Percentiles rank a stretch among this genome's conserved stretches.
phyloP scores from a whole-genome alignment of 2,329 filamentous ascomycete species.

The Capronia americana region DNA sequence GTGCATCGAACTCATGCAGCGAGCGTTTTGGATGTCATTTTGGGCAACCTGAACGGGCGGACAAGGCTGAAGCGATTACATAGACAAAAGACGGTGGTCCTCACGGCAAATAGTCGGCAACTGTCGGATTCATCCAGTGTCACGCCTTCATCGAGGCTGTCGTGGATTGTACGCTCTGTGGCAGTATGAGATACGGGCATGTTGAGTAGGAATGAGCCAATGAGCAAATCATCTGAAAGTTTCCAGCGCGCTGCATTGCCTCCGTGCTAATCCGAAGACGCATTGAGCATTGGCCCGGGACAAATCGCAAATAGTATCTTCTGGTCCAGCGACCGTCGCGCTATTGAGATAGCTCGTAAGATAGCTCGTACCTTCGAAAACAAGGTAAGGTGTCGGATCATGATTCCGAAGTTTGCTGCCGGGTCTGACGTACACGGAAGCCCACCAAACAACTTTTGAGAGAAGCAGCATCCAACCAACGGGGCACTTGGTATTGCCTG shows the following conservation, averaged over 20 bases:
- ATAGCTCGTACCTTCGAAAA: not conserved
- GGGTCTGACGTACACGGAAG: not conserved
- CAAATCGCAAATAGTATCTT: not conserved
- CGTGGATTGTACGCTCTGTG: not conserved
- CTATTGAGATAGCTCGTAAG: too few species aligned
- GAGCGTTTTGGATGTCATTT: slow-evolving; percentile 14
- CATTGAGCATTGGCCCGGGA: not conserved
- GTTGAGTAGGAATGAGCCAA: not conserved
- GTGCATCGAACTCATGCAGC: slow-evolving; percentile 3
- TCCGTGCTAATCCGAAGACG: not conserved
- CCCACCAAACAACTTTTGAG: not conserved
- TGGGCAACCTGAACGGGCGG: not conserved
- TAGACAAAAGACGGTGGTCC: slow-evolving; percentile 14
- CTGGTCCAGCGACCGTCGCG: too few species aligned
- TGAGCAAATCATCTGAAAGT: not conserved
- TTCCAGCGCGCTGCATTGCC: not conserved
- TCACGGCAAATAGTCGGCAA: slow-evolving; percentile 16
- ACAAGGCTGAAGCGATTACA: not conserved
- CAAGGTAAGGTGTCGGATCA: not conserved
- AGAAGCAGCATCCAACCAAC: not conserved
- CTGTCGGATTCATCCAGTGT: slow-evolving; percentile 3
- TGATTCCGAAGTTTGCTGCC: not conserved
- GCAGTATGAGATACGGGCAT: slow-evolving; percentile 4
- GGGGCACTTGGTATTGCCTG: slow-evolving; percentile 2
- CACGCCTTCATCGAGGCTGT: not conserved